phyloP scores from a whole-genome alignment of 2,329 filamentous ascomycete genomes.

The Capronia americana region DNA sequence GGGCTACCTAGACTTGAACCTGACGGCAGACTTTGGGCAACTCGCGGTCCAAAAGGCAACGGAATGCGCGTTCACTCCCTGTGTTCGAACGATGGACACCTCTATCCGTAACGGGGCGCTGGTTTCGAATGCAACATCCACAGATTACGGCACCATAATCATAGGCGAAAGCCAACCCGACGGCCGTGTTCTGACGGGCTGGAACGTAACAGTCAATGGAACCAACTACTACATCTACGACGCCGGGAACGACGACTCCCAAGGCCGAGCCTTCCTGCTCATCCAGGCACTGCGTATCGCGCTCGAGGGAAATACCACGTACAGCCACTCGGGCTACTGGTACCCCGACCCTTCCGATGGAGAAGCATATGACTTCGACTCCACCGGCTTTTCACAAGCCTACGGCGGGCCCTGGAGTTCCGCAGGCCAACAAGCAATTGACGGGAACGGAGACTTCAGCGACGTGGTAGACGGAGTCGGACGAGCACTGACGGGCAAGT shows the following conservation, averaged over 20 bases:
- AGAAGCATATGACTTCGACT: slow-evolving; percentile 18
- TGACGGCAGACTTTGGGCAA: slow-evolving; percentile 12
- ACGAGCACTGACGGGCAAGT: slow-evolving; percentile 25
- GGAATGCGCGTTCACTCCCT: slow-evolving; percentile 26
- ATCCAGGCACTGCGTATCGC: slow-evolving; percentile 28
- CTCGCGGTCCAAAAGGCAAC: slow-evolving; percentile 19
- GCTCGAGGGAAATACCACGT: slow-evolving; percentile 29
- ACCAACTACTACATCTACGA: slow-evolving; percentile 44
- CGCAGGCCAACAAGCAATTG: slow-evolving; percentile 30
- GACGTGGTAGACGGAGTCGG: slow-evolving; percentile 20
- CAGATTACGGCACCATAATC: slow-evolving; percentile 21
- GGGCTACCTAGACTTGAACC: slow-evolving; percentile 24
- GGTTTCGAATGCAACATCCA: slow-evolving; percentile 5
- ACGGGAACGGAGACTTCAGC: slow-evolving; percentile 26
- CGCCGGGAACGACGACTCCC: slow-evolving; percentile 14
- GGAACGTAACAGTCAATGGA: slow-evolving; percentile 40
- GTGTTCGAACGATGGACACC: slow-evolving; percentile 25
- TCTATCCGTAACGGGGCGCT: slow-evolving; percentile 9
- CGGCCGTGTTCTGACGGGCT: slow-evolving; percentile 17
- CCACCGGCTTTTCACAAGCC: slow-evolving; percentile 17
- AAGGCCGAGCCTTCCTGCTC: slow-evolving; percentile 23
- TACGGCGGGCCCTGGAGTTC: slow-evolving; percentile 22
- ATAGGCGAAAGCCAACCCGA: slow-evolving; percentile 13
- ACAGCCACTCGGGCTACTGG: slow-evolving; percentile 25
- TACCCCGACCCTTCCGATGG: slow-evolving; percentile 18